Conservation (phyloP, 768 basidiomycete genomes). For the Lentinula edodes region DNA sequence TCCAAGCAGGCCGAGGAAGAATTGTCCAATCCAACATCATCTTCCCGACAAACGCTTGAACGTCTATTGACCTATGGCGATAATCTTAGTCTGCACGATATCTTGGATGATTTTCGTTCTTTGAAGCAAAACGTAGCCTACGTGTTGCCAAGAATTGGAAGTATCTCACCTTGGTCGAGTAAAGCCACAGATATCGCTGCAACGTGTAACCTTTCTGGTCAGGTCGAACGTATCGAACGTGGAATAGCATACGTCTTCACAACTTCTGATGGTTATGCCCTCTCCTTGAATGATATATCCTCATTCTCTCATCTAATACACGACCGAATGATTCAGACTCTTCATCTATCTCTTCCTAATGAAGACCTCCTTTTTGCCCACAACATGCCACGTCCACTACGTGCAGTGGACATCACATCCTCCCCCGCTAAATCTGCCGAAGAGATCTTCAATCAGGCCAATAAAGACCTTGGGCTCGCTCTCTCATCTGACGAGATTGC, state of each 20-base stretch:
- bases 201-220: constrained; percentile 73
- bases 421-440: constrained; percentile 34
- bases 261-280: constrained; percentile 28
- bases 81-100: constrained; percentile 46
- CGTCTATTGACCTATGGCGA: constrained; percentile 85
- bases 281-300: constrained; percentile 45
- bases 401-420: constrained; percentile 56
- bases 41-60: constrained; percentile 49
- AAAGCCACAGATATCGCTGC: constrained; percentile 95
- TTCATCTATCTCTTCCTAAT: constrained; percentile 53
- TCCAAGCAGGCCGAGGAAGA: constrained; percentile 38
- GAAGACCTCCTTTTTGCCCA: constrained; percentile 56
- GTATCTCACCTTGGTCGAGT: constrained; percentile 98
- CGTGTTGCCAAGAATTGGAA: constrained; percentile 80
- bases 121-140: constrained; percentile 46
- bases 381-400: constrained; percentile 59
- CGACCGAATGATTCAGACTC: constrained; percentile 95
- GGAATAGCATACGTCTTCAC: constrained; percentile 68
- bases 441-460: constrained; percentile 67
- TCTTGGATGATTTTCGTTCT: constrained; percentile 29
- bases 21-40: constrained; percentile 38
- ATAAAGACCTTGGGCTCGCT: constrained; percentile 84
- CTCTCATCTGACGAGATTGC: constrained; percentile 85
- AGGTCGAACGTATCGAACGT: constrained; percentile 82
- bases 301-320: constrained; percentile 68